Base-by-base conservation (phyloP, 139 green algal species). In the Chlorella sp. region DNA sequence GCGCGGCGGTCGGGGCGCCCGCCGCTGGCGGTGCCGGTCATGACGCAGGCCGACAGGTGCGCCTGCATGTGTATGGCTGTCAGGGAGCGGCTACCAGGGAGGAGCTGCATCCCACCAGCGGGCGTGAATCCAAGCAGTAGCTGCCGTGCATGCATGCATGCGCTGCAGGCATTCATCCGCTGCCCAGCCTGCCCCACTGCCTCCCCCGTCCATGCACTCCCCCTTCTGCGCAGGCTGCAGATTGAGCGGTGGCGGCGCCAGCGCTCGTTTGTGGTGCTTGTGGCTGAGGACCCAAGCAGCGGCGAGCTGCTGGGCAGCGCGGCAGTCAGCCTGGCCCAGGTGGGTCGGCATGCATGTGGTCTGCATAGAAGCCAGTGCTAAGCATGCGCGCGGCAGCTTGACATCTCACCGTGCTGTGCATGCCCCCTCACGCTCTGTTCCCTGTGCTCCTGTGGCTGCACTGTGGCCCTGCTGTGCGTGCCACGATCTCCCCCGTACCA, bases 241-340 rank as follows among this genome's bases (percentile, higher is more conserved):
- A 30, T 43, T 13, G 40, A 58, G 77, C 77, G 41, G 28, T 83
- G 56, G 77, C 77, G 77, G 40, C 82, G 79, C 34, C 58, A 44
- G 40, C 76, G 65, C 51, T 88, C 77, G 0, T 86, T 81, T 41
- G 44, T 80, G 11, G 85, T 62, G 56, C 48, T 89, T 28, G 58
- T 89, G 28, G 86, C 86, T 13, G 64, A 86, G 54, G 87, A 89
- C 17, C 28, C n/a, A 6, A 7, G 11, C 3, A 80, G 40, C 32
- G 40, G 44, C 30, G 40, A 68, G 62, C 44, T 92, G 34, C 54
- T 89, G 9, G 85, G 89, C 38, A 81, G 54, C 36, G 89, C 82
- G 17, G 70, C 88, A 0, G 24, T 94, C 19, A 89, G 81, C 24
- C 60, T 92, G 43, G 69, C 88, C 1, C 77, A 78, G 72, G 72